Base-by-base conservation (phyloP, 2,329 filamentous ascomycete species). In the Fusarium annulatum region DNA sequence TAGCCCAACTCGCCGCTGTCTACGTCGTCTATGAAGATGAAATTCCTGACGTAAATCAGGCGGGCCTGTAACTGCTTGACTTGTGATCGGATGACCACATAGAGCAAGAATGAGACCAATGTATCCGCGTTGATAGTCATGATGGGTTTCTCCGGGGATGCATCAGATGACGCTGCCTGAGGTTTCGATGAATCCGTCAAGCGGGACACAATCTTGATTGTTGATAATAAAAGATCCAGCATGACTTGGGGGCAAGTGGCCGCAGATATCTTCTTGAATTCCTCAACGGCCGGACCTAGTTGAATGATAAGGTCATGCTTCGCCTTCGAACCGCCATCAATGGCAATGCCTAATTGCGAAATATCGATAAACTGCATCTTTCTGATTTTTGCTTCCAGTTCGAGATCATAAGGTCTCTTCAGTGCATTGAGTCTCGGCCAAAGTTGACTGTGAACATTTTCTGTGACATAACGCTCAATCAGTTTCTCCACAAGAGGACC, bases 21-120 rank as follows among this genome's bases (percentile, higher is more conserved):
- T 14, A 99, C 95, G 82, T 99, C 96, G 77, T 98, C 96, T 57
- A 97, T 95, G 82, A 97, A 99, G 75, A 98, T 96, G 79, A 98
- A 99, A 78, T 97, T 94, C 48, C 96, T 93, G 88, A 98, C 97
- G 80, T 98, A 99, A n/a, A 93, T 87, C 52, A 99, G 85, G 26
- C 96, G 90, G 7, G 96, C 95, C 77, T 97, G 94, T 14, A 99
- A 86, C 82, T 98, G 92, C 66, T 93, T 91, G 33, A 97, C 91
- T 68, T 96, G 93, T 16, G 96, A 94, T 71, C 96, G 90, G 69
- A 99, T 98, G 16, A 99, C 93, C 21, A 99, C 95, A 70, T 97
- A 91, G 26, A 99, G 87, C 19, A 99, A 87, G 67, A 99, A 85
- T 1, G 96, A 98, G 4, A 99, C 96, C 34, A 99, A 85, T 0